phyloP scores from a whole-genome alignment of 2,329 filamentous ascomycete species.

The Nemania sp. region DNA sequence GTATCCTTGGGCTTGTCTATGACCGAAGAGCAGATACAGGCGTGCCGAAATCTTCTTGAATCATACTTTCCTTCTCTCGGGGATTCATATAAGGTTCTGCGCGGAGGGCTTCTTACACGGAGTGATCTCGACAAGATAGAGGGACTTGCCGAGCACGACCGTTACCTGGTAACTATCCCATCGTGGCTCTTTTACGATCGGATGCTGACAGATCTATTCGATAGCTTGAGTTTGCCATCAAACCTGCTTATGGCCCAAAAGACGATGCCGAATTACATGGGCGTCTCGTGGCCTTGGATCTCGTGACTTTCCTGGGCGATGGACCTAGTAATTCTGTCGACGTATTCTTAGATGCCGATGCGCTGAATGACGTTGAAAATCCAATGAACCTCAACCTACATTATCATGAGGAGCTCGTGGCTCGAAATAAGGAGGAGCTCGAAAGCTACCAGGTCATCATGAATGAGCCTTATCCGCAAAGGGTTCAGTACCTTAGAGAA shows the following conservation, averaged over 20 bases:
- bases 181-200: not conserved
- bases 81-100: not conserved
- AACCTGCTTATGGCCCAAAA: not conserved
- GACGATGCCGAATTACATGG: constrained; percentile 4
- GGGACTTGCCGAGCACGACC: constrained; percentile 1
- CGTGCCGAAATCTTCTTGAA: not conserved
- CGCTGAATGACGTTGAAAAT: not conserved
- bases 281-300: constrained; percentile 1
- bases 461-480: not conserved
- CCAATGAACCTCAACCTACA: constrained; percentile 7
- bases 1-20: not conserved
- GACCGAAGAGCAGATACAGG: not conserved
- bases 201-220: not conserved
- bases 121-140: constrained; percentile 1
- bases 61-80: not conserved
- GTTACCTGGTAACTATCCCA: not conserved
- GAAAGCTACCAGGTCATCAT: not conserved
- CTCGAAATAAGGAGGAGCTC: constrained; percentile 1
- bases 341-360: not conserved
- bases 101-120: not conserved
- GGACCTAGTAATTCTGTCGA: not conserved
- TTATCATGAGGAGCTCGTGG: constrained; percentile 2
- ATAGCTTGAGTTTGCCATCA: constrained; percentile 3
- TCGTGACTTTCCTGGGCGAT: not conserved
- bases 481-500: not conserved